Percentiles rank a stretch among this genome's conserved stretches.
Conservation (phyloP, 2,329 filamentous ascomycete species). For the Neoascochyta sp. region DNA sequence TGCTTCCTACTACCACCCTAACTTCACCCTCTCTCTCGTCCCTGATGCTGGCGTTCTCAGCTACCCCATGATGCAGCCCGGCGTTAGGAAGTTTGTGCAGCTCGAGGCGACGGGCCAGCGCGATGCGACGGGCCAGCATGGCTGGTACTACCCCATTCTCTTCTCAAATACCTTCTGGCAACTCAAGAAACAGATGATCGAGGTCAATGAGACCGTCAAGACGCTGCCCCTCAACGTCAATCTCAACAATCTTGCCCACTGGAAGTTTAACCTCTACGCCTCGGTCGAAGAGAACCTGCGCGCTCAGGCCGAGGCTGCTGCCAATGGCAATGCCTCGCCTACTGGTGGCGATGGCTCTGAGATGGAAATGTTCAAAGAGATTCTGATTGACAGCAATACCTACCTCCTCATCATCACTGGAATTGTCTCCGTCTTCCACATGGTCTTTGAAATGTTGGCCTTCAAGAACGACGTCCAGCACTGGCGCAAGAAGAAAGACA, state of each 20-base stretch:
- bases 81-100: slow-evolving; percentile 71
- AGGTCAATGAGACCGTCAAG: slow-evolving; percentile 85
- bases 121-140: slow-evolving; percentile 79
- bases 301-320: slow-evolving; percentile 73
- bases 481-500: slow-evolving; percentile 99
- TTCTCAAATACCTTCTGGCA: slow-evolving; percentile 99
- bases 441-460: slow-evolving; percentile 91
- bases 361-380: slow-evolving; percentile 95
- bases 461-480: slow-evolving; percentile 97
- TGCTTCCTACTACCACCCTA: slow-evolving; percentile 89
- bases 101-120: slow-evolving; percentile 77
- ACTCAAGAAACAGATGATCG: slow-evolving; percentile 82
- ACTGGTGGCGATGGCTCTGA: slow-evolving; percentile 86
- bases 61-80: slow-evolving; percentile 66
- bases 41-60: slow-evolving; percentile 71
- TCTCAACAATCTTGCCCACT: slow-evolving; percentile 73
- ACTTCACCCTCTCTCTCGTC: slow-evolving; percentile 84
- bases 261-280: slow-evolving; percentile 85
- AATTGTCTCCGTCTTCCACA: slow-evolving; percentile 81
- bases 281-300: slow-evolving; percentile 85
- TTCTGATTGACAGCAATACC: slow-evolving; percentile 89
- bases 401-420: slow-evolving; percentile 83
- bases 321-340: slow-evolving; percentile 64
- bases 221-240: slow-evolving; percentile 78
- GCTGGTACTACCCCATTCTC: slow-evolving; percentile 88